Evolutionary conservation across 2,329 filamentous ascomycete species (phyloP).

Genomic region (Aspergillus sp.): DNA sequence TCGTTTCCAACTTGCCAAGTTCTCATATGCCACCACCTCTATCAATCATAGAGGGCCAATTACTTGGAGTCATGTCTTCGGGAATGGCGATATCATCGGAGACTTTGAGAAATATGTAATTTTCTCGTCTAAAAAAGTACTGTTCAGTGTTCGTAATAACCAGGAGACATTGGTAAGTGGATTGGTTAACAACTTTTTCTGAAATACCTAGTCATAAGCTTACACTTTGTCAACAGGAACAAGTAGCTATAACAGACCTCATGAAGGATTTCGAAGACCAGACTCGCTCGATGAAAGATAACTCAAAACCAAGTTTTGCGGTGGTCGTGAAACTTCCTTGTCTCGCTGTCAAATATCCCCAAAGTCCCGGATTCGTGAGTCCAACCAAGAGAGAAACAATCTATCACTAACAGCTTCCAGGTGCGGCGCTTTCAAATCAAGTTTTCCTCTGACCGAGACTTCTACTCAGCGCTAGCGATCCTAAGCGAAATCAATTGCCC

Average conservation of each 20-base stretch:
- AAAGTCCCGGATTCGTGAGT: slow-evolving; percentile 29
- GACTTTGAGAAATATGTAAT: slow-evolving; percentile 33
- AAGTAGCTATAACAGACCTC: slow-evolving; percentile 40
- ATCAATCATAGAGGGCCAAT: slow-evolving; percentile 38
- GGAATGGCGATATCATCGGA: slow-evolving; percentile 35
- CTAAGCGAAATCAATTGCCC: slow-evolving; percentile 43
- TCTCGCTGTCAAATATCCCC: slow-evolving; percentile 45
- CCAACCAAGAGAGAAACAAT: background rate
- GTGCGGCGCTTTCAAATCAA: slow-evolving; percentile 48
- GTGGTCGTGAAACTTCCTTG: slow-evolving; percentile 47
- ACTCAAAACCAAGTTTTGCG: slow-evolving; percentile 30
- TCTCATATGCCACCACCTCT: slow-evolving; percentile 44
- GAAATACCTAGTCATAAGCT: background rate
- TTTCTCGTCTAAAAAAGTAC: slow-evolving; percentile 13
- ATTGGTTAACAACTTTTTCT: background rate
- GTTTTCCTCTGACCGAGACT: slow-evolving; percentile 41
- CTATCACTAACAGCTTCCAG: slow-evolving; percentile 22
- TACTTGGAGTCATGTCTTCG: slow-evolving; percentile 46
- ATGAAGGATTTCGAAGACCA: slow-evolving; percentile 25
- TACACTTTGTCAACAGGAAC: slow-evolving; percentile 33
- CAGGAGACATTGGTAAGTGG: slow-evolving; percentile 36
- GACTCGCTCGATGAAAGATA: slow-evolving; percentile 15
- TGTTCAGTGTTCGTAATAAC: slow-evolving; percentile 34
- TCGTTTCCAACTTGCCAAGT: slow-evolving; percentile 40
- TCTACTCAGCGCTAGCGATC: slow-evolving; percentile 41